Base-by-base conservation (phyloP, 2,329 filamentous ascomycete genomes). In the Fusarium sulawesiense region DNA sequence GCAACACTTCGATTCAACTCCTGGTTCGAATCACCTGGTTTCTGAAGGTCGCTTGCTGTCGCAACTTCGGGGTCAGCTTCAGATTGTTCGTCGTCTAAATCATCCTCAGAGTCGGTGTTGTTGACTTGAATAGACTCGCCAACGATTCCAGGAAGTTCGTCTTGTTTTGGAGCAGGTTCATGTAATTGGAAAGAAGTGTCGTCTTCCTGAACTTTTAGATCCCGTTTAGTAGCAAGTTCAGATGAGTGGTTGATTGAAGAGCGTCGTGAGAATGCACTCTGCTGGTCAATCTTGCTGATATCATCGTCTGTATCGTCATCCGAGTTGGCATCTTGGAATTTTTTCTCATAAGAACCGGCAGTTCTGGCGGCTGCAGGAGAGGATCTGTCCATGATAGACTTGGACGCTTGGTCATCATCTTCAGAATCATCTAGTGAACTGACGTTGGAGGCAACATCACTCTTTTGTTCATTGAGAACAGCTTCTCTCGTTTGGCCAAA, bases 391-490 rank as follows among this genome's bases (percentile, higher is more conserved):
- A 27, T 14, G 21, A 20, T 45, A 11, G 45, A n/a, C 49, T 25
- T 45, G 25, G 46, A 47, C 18, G 32, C 23, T 42, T 53, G 23
- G n/a, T 30, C 12, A 25, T 23, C 44, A 7, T 27, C 53, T 21
- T 37, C 12, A 42, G 23, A 29, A 34, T 30, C 37, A 18, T 61
- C 65, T 30, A 40, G 29, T 40, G 66, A 68, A 27, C 54, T 66
- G 18, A 9, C 25, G 37, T 47, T 30, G 23, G 54, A 56, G 20
- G 47, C 16, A 49, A 25, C 16, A 29, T 56, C 44, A 23, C 23
- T 54, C 21, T 41, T 25, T 6, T 42, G 18, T 20, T 32, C 29
- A 42, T 29, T 45, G 32, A 23, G 12, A 16, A 13, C 12, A 21
- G 12, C 34, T 23, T 64, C 40, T 41, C 30, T 32, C 23, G 12